phyloP scores from a whole-genome alignment of 805 yeast genomes.

The Saitoella complicata region DNA sequence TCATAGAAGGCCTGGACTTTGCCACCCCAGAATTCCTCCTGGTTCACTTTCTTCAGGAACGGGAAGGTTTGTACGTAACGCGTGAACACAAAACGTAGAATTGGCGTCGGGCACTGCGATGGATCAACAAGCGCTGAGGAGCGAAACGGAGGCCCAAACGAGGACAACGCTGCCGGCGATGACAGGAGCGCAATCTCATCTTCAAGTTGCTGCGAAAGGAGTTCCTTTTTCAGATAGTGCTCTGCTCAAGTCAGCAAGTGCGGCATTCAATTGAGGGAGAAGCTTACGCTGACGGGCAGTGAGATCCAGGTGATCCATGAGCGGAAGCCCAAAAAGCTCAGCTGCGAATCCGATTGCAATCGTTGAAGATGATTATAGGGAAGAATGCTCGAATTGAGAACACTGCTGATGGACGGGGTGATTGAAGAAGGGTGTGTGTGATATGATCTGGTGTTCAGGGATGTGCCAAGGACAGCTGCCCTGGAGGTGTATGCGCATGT shows the following conservation, averaged over 20 bases:
- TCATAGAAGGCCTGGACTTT: conserved; percentile 73
- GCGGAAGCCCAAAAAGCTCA: too few species aligned
- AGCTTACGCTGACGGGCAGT: too few species aligned
- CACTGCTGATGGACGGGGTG: too few species aligned
- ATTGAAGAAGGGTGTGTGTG: too few species aligned
- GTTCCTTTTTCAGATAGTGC: conserved; percentile 74
- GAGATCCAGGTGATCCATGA: too few species aligned
- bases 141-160: conserved; percentile 66
- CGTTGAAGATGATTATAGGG: too few species aligned
- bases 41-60: conserved; percentile 35
- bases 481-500: too few species aligned
- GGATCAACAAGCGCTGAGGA: conserved; percentile 6
- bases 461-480: too few species aligned
- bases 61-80: conserved; percentile 59
- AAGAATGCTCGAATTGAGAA: too few species aligned
- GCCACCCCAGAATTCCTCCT: conserved; percentile 58
- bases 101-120: conserved; percentile 38
- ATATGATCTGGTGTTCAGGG: too few species aligned
- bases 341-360: too few species aligned
- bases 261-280: too few species aligned
- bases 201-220: conserved; percentile 44
- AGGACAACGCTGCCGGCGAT: conserved; percentile 44
- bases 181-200: conserved; percentile 46
- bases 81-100: conserved; percentile 48
- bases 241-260: conserved; percentile 28